Percentiles rank a stretch among this genome's conserved stretches.
Conservation (phyloP, 805 yeast species). For the Geotrichum ghanense region DNA sequence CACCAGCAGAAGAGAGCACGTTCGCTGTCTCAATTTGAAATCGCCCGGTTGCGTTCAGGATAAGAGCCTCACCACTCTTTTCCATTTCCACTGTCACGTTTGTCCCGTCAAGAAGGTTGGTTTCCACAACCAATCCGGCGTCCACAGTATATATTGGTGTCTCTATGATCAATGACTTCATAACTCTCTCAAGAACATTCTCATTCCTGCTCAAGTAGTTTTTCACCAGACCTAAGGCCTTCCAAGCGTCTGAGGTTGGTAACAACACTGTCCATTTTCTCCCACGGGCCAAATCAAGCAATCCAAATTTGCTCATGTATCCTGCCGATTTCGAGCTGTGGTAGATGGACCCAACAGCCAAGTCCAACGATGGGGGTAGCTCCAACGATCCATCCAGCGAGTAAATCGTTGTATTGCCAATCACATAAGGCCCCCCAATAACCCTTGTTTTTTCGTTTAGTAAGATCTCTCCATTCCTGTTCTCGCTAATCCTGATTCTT, state of each 20-base stretch:
- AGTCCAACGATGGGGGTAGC: constrained; percentile 53
- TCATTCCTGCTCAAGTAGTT: constrained; percentile 45
- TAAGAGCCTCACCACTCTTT: constrained; percentile 7
- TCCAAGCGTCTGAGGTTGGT: constrained; percentile 74
- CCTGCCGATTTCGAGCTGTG: constrained; percentile 56
- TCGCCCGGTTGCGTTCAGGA: background rate
- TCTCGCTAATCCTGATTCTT: constrained; percentile 36
- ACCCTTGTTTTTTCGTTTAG: constrained; percentile 50
- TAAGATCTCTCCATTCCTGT: constrained; percentile 19
- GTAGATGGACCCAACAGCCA: constrained; percentile 51
- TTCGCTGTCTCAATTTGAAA: constrained; percentile 36
- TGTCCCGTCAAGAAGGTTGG: constrained; percentile 8
- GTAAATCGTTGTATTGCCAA: constrained; percentile 61
- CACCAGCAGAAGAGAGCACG: constrained; percentile 72
- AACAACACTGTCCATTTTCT: constrained; percentile 65
- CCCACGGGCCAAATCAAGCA: constrained; percentile 44
- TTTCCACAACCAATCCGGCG: constrained; percentile 11
- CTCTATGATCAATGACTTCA: constrained; percentile 50
- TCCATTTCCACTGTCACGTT: constrained; percentile 12
- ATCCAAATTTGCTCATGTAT: constrained; percentile 39
- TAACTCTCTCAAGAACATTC: constrained; percentile 36
- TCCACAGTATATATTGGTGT: constrained; percentile 48
- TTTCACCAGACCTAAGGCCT: constrained; percentile 43
- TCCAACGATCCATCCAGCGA: constrained; percentile 47
- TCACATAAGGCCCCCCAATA: constrained; percentile 30